Conservation (phyloP, 305 asterid genomes). For the Vinca major region DNA sequence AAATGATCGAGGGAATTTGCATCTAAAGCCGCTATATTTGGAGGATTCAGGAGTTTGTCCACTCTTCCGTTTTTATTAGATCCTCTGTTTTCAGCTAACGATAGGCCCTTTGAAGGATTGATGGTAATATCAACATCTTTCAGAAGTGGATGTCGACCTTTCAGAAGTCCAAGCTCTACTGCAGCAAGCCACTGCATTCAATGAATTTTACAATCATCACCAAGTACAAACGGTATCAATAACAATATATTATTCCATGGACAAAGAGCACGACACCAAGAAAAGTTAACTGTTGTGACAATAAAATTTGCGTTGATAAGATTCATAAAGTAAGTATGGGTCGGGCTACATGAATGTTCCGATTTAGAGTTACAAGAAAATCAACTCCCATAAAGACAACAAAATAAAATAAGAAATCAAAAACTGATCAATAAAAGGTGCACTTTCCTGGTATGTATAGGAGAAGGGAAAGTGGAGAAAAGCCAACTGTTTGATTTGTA, state of each 20-base stretch:
- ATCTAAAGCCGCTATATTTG: conserved; percentile 24
- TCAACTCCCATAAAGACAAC: background rate
- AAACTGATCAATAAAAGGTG: background rate
- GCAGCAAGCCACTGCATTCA: conserved; percentile 82
- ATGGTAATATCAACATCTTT: conserved; percentile 69
- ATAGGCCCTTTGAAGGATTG: conserved; percentile 59
- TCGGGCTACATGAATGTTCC: background rate
- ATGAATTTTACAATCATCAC: conserved; percentile 18
- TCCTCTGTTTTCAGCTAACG: conserved; percentile 31
- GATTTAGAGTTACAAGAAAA: background rate
- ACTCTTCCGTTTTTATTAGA: conserved; percentile 29
- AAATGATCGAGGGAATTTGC: conserved; percentile 29
- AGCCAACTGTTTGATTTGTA: background rate
- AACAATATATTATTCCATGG: conserved; percentile 6
- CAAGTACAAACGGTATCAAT: conserved; percentile 10
- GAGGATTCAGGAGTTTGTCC: conserved; percentile 32
- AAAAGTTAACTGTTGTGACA: background rate
- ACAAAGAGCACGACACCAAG: background rate
- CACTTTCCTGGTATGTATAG: background rate
- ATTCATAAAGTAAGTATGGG: conserved; percentile 1
- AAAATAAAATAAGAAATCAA: conserved; percentile 4
- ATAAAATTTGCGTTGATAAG: background rate
- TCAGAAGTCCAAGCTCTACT: conserved; percentile 94
- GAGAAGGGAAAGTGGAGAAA: background rate
- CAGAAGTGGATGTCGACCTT: conserved; percentile 95